Evolutionary conservation across 345 rosid genomes (phyloP).

Genomic region (Brassica carinata): DNA sequence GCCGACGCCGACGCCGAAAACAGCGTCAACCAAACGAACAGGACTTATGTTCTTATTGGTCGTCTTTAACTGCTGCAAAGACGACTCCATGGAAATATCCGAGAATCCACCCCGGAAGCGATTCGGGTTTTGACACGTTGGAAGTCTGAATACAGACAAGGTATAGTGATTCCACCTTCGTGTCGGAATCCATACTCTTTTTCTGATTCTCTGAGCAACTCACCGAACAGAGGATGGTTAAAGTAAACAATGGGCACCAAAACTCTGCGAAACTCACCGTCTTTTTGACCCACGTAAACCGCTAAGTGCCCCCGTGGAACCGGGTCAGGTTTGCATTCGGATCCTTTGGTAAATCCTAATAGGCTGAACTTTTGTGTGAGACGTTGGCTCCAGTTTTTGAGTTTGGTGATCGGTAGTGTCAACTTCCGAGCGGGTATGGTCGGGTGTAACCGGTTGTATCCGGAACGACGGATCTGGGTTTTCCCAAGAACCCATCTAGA

Average conservation of each 20-base stretch:
- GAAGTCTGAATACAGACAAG: slow-evolving; percentile 83
- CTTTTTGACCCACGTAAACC: slow-evolving; percentile 79
- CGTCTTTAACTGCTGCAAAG: slow-evolving; percentile 34
- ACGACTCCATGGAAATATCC: slow-evolving; percentile 49
- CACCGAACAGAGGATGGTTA: slow-evolving; percentile 90
- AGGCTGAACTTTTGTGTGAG: slow-evolving; percentile 54
- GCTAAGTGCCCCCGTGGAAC: slow-evolving; percentile 86
- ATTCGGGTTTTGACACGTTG: slow-evolving; percentile 78
- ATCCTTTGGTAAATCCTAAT: slow-evolving; percentile 41
- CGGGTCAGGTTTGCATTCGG: slow-evolving; percentile 43
- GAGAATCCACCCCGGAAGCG: slow-evolving; percentile 50
- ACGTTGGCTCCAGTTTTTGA: slow-evolving; percentile 65
- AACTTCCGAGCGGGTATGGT: slow-evolving; percentile 23
- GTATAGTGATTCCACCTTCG: slow-evolving; percentile 86
- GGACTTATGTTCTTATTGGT: slow-evolving; percentile 4
- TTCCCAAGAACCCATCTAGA: slow-evolving; percentile 53
- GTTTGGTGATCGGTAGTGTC: slow-evolving; percentile 47
- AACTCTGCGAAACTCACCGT: slow-evolving; percentile 71
- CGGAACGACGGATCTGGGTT: slow-evolving; percentile 31
- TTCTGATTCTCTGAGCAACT: slow-evolving; percentile 73
- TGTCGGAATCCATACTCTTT: slow-evolving; percentile 81
- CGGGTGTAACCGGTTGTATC: slow-evolving; percentile 38
- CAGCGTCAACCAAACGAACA: too few relatives aligned
- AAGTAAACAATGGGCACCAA: slow-evolving; percentile 84
- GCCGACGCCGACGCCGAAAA: too few relatives aligned